Base-by-base conservation (phyloP, 116 monocot species). In the Cymodocea nodosa region DNA sequence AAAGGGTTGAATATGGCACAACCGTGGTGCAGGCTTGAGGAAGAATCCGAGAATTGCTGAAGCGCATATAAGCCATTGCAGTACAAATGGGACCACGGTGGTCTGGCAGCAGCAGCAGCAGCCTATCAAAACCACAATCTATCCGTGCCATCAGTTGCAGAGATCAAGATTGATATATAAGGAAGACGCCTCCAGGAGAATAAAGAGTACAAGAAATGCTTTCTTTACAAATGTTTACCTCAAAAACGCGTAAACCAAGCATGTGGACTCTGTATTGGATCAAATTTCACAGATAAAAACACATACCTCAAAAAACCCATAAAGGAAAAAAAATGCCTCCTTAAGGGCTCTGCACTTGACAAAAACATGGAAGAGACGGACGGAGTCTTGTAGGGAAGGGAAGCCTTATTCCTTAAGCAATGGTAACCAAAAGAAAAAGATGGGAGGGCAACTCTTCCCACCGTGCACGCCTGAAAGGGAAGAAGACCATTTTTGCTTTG, bases 161-260 rank as follows among this genome's bases (percentile, higher is more conserved):
- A 13, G 35, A 37, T 36, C 15, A 17, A 58, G 35, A 24, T 37
- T 62, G 62, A n/a, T 35, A 36, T 39, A 62, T 39, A 62, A 61
- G 15, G 6, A 61, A n/a, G 37, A 15, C 15, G 36, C 6, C 15
- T 35, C 34, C 8, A n/a, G 16, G 34, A 61, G 37, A 61, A 35
- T n/a, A 37, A 62, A 36, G 62, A 62, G 62, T 62, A 62, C 62
- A 62, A 62, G 39, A 62, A 62, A 62, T 62, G 37, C 15, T 36
- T 62, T 62, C 37, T 37, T 36, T 22, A 25, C 23, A 13, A 57
- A 23, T 23, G 1, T 57, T 57, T 14, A 57, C 22, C 23, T 57
- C 23, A 25, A 57, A 57, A 57, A 4, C 13, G n/a, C 22, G 12
- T 23, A 24, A 25, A 57, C 13, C 23, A 57, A 20, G 10, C 23